Conservation (phyloP, 805 yeast genomes). For the Soucietia sequanensis region DNA sequence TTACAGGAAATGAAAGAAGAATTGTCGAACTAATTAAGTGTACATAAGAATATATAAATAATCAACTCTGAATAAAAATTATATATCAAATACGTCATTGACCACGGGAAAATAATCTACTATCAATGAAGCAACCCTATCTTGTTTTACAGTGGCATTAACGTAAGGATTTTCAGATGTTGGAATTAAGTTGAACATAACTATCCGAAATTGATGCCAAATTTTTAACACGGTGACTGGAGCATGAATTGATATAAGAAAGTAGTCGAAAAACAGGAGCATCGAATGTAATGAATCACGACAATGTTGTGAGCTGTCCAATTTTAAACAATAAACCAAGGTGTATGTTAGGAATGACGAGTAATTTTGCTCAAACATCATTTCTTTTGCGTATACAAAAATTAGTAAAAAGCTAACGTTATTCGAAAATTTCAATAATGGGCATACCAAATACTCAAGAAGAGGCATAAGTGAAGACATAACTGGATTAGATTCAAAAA, state of each 20-base stretch:
- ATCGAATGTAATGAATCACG: background rate
- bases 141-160: background rate
- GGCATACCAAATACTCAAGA: constrained; percentile 14
- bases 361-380: background rate
- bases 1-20: constrained; percentile 53
- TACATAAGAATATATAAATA: background rate
- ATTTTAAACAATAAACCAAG: constrained; percentile 9
- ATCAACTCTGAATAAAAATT: background rate
- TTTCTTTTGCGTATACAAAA: constrained; percentile 11
- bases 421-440: constrained; percentile 14
- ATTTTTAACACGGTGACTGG: no score
- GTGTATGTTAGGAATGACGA: constrained; percentile 5
- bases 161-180: background rate
- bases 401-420: constrained; percentile 8
- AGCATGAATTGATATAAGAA: no score
- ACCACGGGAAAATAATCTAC: constrained; percentile 22
- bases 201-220: no score
- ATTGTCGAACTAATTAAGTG: constrained; percentile 14
- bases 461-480: constrained; percentile 14
- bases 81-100: constrained; percentile 14
- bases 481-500: constrained; percentile 12
- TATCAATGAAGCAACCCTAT: constrained; percentile 21
- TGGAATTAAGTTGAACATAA: no score
- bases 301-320: constrained; percentile 12
- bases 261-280: background rate